Evolutionary conservation across 176 grass and related monocot genomes (phyloP).

Genomic region (bread wheat (Triticum aestivum)): IWGSC_CS_RefSeq_v2.1 NC_057806.1:182854337-182854836

Average conservation of each 20-base stretch:
- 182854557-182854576: slow-evolving; percentile 97
- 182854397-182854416: not conserved
- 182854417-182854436: not conserved
- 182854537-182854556: slow-evolving; percentile 99
- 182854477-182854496: not conserved
- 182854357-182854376: not conserved
- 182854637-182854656: slow-evolving; percentile 15
- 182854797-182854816: not conserved
- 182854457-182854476: not conserved
- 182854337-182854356: not conserved
- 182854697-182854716: not conserved
- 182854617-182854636: slow-evolving; percentile 61
- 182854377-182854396: not conserved
- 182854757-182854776: not conserved
- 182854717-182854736: not conserved
- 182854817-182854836: not conserved
- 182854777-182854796: not conserved
- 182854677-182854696: not conserved
- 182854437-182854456: not conserved
- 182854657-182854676: not conserved
- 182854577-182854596: slow-evolving; percentile 96
- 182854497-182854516: slow-evolving; percentile 82
- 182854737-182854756: not conserved
- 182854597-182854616: slow-evolving; percentile 90
- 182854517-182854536: slow-evolving; percentile 97